Base-by-base conservation (phyloP, 805 yeast genomes). In the Candida orba region DNA sequence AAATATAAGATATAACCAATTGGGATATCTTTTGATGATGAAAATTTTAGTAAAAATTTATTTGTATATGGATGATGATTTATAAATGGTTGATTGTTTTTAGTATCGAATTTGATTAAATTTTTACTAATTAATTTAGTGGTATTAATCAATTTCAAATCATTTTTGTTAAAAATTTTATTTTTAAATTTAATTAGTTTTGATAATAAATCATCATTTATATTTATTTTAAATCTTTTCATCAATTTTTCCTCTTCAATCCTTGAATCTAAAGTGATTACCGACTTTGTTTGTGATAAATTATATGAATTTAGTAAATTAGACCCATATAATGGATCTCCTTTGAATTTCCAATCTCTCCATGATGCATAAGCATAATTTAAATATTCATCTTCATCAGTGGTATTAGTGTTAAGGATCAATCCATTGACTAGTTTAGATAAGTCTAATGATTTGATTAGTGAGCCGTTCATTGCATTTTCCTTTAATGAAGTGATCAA, bases 321-420 rank as follows among this genome's bases (percentile, higher is more conserved):
- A 4, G 70, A 59, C 1, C 74, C 69, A 56, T 81, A 82, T 31
- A 84, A 59, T 1, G 91, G 86, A 61, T 83, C 89, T 41, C 74
- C 75, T 48, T 86, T 73, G 54, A 73, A 81, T 55, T 86, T 83
- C 95, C 95, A 88, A 60, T 88, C 96, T 58, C 96, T 72, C 96
- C 96, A 88, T 9, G 91, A 83, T 0, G 95, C 95, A 40, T 75
- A 63, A 2, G 80, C 73, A 35, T 62, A 60, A 42, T 54, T 58
- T 36, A 49, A 30, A 14, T 52, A 40, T 18, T 41, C 17, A 23
- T 51, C 43, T 15, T 45, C 49, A 31, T 43, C 52, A 8, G 43
- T 44, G 4, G 42, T 39, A 17, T 45, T 45, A 10, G 41, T 31
- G 12, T 48, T 64, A 15, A 55, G 22, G 12, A 68, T 56, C 8